These are phyloP conservation scores for Zygosaccharomyces siamensis DNA, from an alignment of 805 yeast genomes.

Conservation along the genomic window DNA sequence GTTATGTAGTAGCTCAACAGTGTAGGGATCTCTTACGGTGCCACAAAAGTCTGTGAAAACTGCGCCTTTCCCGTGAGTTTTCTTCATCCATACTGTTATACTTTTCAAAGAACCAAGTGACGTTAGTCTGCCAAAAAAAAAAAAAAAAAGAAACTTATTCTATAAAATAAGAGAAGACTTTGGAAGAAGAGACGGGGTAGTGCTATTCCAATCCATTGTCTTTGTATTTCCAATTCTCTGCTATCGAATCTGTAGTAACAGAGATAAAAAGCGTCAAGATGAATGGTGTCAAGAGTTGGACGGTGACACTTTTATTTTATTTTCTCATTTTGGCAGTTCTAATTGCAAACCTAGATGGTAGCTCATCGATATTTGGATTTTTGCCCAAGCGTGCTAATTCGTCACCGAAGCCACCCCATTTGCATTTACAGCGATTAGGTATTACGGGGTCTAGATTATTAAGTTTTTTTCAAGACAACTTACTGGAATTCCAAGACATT, in stretches of 20 bases:
- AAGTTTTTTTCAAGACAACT: constrained; percentile 12
- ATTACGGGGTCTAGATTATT: constrained; percentile 16
- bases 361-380: constrained; percentile 6
- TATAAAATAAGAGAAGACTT: too few relatives aligned
- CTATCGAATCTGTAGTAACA: not conserved
- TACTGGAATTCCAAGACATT: constrained; percentile 3
- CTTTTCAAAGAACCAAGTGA: not conserved
- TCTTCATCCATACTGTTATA: not conserved
- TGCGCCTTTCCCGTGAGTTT: constrained; percentile 1
- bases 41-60: not conserved
- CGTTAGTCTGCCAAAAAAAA: not conserved
- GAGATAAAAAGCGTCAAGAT: not conserved
- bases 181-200: not conserved
- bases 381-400: constrained; percentile 5
- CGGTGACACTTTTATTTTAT: constrained; percentile 10
- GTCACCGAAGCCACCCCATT: not conserved
- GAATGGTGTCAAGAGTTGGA: constrained; percentile 9
- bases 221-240: too few relatives aligned
- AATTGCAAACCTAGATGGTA: constrained; percentile 8
- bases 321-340: constrained; percentile 7
- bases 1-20: not conserved
- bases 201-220: not conserved
- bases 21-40: not conserved
- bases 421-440: constrained; percentile 10
- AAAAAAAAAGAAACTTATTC: not conserved